Conservation (phyloP, 352 stramenopile genomes). For the Phytophthora idaei region DNA sequence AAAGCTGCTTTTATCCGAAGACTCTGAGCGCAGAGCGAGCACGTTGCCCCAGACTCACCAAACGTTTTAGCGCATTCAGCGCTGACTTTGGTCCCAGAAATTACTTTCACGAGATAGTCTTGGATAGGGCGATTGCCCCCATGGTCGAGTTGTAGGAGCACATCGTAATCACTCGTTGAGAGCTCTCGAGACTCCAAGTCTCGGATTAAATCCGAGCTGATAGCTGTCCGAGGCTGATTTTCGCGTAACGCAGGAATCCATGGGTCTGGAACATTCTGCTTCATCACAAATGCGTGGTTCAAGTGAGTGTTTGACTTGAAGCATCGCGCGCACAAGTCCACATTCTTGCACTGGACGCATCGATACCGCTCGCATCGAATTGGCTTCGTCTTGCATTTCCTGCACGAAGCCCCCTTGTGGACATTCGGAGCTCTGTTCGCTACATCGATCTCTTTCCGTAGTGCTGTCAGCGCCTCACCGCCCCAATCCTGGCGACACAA, state of each 20-base stretch:
- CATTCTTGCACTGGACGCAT: slow-evolving; percentile 80
- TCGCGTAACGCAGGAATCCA: slow-evolving; percentile 63
- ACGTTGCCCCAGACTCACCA: slow-evolving; percentile 41
- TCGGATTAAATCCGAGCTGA: slow-evolving; percentile 51
- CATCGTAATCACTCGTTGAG: slow-evolving; percentile 86
- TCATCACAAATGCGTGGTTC: slow-evolving; percentile 79
- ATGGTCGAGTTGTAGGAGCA: slow-evolving; percentile 74
- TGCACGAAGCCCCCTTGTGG: slow-evolving; percentile 67
- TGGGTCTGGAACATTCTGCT: slow-evolving; percentile 58
- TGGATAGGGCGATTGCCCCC: slow-evolving; percentile 66
- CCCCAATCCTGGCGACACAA: slow-evolving; percentile 86
- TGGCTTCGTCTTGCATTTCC: slow-evolving; percentile 77
- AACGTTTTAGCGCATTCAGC: slow-evolving; percentile 61
- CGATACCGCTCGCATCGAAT: slow-evolving; percentile 82
- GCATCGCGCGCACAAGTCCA: slow-evolving; percentile 76
- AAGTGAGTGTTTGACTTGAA: slow-evolving; percentile 71
- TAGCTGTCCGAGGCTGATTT: slow-evolving; percentile 23
- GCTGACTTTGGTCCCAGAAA: slow-evolving; percentile 50
- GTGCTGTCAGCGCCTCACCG: slow-evolving; percentile 53
- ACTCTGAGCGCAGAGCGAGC: slow-evolving; percentile 65
- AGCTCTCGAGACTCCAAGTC: slow-evolving; percentile 78
- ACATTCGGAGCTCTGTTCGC: slow-evolving; percentile 78
- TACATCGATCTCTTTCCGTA: slow-evolving; percentile 78
- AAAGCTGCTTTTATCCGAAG: slow-evolving; percentile 65
- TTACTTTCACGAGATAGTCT: slow-evolving; percentile 65